Evolutionary conservation across 2,329 filamentous ascomycete species (phyloP).

Genomic region (Myriosclerotinia curreyana): DNA sequence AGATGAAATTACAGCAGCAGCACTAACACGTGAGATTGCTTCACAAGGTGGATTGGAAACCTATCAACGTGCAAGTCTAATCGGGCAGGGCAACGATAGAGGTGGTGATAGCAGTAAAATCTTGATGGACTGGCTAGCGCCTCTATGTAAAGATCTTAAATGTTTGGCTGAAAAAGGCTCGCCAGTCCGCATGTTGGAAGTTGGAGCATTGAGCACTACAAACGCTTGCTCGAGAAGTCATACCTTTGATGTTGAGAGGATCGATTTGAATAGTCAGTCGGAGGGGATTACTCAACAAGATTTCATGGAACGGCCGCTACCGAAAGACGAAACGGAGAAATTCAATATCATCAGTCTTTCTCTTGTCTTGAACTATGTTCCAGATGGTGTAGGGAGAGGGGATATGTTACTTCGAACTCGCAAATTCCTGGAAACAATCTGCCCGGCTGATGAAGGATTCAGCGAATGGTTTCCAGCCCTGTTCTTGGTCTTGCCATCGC

Average conservation of each 20-base stretch:
- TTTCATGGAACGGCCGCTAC: slow-evolving; percentile 85
- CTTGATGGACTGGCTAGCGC: slow-evolving; percentile 60
- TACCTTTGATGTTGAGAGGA: slow-evolving; percentile 71
- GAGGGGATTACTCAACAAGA: slow-evolving; percentile 82
- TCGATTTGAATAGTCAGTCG: slow-evolving; percentile 86
- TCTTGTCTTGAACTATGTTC: slow-evolving; percentile 91
- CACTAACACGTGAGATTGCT: slow-evolving; percentile 53
- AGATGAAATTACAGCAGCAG: slow-evolving; percentile 48
- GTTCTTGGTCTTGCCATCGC: slow-evolving; percentile 85
- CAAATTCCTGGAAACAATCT: slow-evolving; percentile 58
- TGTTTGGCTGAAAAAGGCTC: slow-evolving; percentile 27
- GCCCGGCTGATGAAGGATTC: slow-evolving; percentile 25
- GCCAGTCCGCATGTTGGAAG: slow-evolving; percentile 71
- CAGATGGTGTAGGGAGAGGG: slow-evolving; percentile 69
- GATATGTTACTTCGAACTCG: slow-evolving; percentile 80
- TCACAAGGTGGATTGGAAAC: slow-evolving; percentile 58
- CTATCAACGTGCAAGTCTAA: slow-evolving; percentile 67
- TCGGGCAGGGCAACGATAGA: slow-evolving; percentile 62
- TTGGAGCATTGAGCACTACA: slow-evolving; percentile 78
- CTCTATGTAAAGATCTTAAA: slow-evolving; percentile 37
- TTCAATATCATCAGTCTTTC: slow-evolving; percentile 93
- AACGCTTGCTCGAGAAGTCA: slow-evolving; percentile 79
- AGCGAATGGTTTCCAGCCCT: slow-evolving; percentile 59
- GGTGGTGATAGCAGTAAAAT: slow-evolving; percentile 65
- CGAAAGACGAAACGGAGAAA: slow-evolving; percentile 54